A percentile compares a stretch with the other conserved stretches of the same genome.
Conservation (phyloP, 2,329 filamentous ascomycete species). For the Aureobasidium sp. region DNA sequence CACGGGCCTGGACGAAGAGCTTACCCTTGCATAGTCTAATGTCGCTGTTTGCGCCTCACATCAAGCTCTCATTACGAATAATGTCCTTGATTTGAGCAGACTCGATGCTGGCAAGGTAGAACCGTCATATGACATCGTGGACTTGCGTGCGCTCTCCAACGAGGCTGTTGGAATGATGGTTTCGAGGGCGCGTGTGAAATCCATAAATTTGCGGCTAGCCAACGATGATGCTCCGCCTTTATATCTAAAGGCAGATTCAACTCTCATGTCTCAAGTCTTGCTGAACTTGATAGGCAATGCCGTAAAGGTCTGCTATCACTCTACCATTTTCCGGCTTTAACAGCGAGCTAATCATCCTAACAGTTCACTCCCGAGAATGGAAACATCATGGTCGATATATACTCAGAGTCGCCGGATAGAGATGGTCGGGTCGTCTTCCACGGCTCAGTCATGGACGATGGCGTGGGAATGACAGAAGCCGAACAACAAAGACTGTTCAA, state of each 20-base stretch:
- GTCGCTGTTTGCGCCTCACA: constrained; percentile 13
- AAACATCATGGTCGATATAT: constrained; percentile 10
- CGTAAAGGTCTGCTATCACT: not conserved
- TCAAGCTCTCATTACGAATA: constrained; percentile 16
- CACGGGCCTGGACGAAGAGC: not conserved
- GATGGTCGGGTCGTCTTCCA: not conserved
- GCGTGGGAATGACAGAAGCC: constrained; percentile 16
- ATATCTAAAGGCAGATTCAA: constrained; percentile 15
- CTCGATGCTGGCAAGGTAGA: constrained; percentile 17
- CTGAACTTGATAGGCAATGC: constrained; percentile 16
- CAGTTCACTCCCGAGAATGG: constrained; percentile 15
- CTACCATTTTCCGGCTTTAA: too few species aligned
- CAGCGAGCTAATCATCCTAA: not conserved
- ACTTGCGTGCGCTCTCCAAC: constrained; percentile 6
- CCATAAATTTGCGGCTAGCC: constrained; percentile 8
- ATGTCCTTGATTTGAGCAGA: constrained; percentile 15
- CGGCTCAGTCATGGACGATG: constrained; percentile 15
- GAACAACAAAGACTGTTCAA: constrained; percentile 16
- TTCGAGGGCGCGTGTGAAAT: constrained; percentile 14
- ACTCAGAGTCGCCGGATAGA: not conserved
- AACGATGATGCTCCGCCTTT: constrained; percentile 1
- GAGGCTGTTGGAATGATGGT: constrained; percentile 15
- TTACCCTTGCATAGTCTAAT: constrained; percentile 1
- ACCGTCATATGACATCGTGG: constrained; percentile 13
- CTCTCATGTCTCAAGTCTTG: constrained; percentile 15